Conservation (phyloP, 106 monocot species). For the Ottelia alismoides region DNA sequence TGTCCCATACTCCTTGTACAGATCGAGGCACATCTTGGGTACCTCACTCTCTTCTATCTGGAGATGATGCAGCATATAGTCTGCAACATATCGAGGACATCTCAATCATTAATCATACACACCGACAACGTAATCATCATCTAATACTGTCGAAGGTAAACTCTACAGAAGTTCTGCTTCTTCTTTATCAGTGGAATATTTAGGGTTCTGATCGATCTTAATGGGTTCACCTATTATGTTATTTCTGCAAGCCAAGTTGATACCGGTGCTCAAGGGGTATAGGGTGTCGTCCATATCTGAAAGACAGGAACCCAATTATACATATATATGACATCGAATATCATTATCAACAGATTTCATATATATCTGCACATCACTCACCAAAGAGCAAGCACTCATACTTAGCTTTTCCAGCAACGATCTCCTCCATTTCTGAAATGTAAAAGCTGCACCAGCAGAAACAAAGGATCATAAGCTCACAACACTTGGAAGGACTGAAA, state of each 20-base stretch:
- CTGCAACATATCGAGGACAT: no score
- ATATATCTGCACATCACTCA: slow-evolving; percentile 8
- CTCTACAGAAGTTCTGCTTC: no score
- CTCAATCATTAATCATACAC: no score
- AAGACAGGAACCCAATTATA: background rate
- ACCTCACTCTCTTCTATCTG: slow-evolving; percentile 61
- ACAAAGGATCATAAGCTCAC: no score
- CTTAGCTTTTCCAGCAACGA: slow-evolving; percentile 21
- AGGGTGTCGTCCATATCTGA: slow-evolving; percentile 96
- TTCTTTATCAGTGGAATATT: no score
- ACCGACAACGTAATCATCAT: no score
- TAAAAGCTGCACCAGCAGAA: background rate
- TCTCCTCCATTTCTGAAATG: slow-evolving; percentile 34
- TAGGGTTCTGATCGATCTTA: no score
- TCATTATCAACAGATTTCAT: background rate
- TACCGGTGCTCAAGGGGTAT: slow-evolving; percentile 63
- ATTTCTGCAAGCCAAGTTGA: slow-evolving; percentile 77
- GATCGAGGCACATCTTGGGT: slow-evolving; percentile 69
- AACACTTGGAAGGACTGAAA: no score
- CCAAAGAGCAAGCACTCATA: slow-evolving; percentile 88
- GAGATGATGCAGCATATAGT: slow-evolving; percentile 72
- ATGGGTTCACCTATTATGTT: slow-evolving; percentile 95
- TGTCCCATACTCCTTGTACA: slow-evolving; percentile 83
- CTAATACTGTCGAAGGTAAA: no score
- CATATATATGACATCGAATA: background rate